Evolutionary conservation across 345 rosid genomes (phyloP).

Genomic region (Murraya paniculata): DNA sequence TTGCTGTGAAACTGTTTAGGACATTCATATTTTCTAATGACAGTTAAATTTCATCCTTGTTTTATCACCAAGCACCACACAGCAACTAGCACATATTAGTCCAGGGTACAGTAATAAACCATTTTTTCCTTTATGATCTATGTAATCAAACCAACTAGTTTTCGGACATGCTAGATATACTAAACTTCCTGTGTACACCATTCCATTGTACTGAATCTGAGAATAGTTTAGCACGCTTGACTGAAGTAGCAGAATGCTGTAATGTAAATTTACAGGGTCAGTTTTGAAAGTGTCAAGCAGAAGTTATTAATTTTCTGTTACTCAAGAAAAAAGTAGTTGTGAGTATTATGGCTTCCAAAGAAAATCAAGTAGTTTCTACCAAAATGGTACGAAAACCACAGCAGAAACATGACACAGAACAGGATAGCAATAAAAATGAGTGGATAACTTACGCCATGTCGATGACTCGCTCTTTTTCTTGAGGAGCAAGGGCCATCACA

Average conservation of each 20-base stretch:
- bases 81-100: neutral
- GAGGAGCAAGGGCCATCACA: slow-evolving; percentile 99
- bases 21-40: neutral
- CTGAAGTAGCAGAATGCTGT: neutral
- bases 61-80: neutral
- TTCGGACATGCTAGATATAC: neutral
- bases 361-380: neutral
- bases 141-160: too few species aligned
- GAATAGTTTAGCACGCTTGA: neutral
- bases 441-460: slow-evolving; percentile 88
- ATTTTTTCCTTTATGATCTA: too few species aligned
- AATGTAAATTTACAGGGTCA: neutral
- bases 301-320: neutral
- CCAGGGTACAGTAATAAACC: neutral
- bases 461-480: slow-evolving; percentile 81
- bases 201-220: neutral
- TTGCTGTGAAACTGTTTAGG: neutral
- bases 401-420: neutral
- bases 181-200: too few species aligned
- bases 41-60: neutral
- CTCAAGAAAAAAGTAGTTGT: neutral
- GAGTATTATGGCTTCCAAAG: neutral
- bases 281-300: neutral
- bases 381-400: neutral
- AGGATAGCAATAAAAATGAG: neutral